Base-by-base conservation (phyloP, 2,329 filamentous ascomycete species). In the Thermothelomyces thermophilus region DNA sequence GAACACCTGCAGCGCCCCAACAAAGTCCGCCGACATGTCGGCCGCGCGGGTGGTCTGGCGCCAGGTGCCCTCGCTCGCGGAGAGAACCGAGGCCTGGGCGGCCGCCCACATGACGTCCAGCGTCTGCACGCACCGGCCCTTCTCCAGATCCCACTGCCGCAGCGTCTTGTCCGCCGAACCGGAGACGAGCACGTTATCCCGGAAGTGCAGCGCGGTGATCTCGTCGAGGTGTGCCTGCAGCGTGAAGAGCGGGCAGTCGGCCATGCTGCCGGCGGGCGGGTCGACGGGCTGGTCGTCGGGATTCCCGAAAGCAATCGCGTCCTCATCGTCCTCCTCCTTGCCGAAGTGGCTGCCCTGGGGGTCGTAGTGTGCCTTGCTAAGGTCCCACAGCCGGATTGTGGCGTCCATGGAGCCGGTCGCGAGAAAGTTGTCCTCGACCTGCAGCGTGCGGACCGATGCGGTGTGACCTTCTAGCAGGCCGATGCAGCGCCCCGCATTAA, bases 91-190 rank as follows among this genome's bases (percentile, higher is more conserved):
- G 11, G 89, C 88, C 70, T 96, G 90, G 2, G 93, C 90, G 4
- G 93, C 90, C 9, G 93, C 93, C 93, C 93, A 98, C 66, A 98
- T 86, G 6, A 98, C 91, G 68, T 98, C 93, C 42, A 98, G 74
- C 2, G 93, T 98, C 69, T 98, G 93, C 47, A 98, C 87, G 67
- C 93, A 97, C 42, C 93, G 86, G n/a, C 93, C 93, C 66, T 90
- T 96, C 62, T 91, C 87, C 43, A 98, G 76, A 72, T 98, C 93
- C 93, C 93, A 98, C 67, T 98, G 93, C 39, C 93, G 84, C 48
- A 98, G 74, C 1, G 93, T 98, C 75, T 98, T 98, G 71, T 98
- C 93, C 0, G 93, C 86, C 7, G 91, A 97, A 11, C 93, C 93
- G 2, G 93, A 98, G 28, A 98, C 90, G 14, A 98, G 77, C 0